These are phyloP conservation scores for Phascolomyces articulosus DNA, from an alignment of 371 early-diverging fungal species.

Conservation along the genomic window DNA sequence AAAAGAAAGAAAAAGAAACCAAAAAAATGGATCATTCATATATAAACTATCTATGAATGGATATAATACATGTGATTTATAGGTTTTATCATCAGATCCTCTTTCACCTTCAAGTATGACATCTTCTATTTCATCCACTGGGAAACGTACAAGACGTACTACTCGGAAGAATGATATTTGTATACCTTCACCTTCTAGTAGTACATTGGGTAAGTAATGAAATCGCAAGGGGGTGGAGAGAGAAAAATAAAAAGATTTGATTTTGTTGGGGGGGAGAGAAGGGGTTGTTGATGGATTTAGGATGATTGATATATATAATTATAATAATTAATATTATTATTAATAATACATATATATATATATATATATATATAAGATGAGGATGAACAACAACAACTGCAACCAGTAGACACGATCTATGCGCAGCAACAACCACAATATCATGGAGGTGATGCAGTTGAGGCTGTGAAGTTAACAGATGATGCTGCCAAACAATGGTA, in stretches of 20 bases:
- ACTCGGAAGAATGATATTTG: constrained; percentile 1
- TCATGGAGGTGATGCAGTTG: constrained; percentile 36
- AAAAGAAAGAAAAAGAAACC: too few species aligned
- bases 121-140: constrained; percentile 1
- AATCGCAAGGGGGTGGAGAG: neutral
- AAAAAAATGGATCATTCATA: too few species aligned
- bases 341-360: too few species aligned
- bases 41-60: neutral
- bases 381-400: neutral
- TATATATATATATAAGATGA: neutral
- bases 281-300: too few species aligned
- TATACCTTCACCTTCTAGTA: constrained; percentile 6
- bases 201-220: neutral
- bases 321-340: too few species aligned
- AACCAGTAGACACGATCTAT: neutral
- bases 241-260: neutral
- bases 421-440: neutral
- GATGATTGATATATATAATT: too few species aligned
- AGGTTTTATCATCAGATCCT: constrained; percentile 5
- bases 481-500: constrained; percentile 28
- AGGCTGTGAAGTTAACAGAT: constrained; percentile 37
- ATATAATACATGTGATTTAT: neutral
- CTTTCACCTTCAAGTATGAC: constrained; percentile 1
- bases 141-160: neutral
- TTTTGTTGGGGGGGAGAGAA: neutral